Conservation (phyloP, 345 rosid genomes). For the Acer campestre region DNA sequence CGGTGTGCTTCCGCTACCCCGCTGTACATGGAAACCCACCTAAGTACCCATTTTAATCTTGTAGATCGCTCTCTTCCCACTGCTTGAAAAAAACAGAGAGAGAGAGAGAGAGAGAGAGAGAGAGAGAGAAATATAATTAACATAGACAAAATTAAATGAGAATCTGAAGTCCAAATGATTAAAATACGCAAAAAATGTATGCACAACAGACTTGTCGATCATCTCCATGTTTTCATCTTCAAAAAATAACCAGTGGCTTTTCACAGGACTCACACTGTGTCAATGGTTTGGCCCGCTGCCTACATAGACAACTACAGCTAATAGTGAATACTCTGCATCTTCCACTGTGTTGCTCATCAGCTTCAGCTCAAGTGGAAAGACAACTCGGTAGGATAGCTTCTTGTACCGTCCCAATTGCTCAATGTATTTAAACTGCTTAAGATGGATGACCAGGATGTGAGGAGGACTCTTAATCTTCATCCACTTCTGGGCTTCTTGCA, state of each 20-base stretch:
- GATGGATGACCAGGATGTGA: constrained; percentile 85
- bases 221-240: constrained; percentile 98
- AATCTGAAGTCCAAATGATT: constrained; percentile 38
- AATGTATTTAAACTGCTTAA: constrained; percentile 92
- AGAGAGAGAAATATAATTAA: constrained; percentile 30
- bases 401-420: constrained; percentile 96
- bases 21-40: constrained; percentile 65
- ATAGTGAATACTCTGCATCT: constrained; percentile 89
- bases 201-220: constrained; percentile 98
- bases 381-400: constrained; percentile 93
- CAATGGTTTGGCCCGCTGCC: constrained; percentile 99
- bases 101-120: too few species aligned
- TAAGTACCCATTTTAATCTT: constrained; percentile 38
- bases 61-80: constrained; percentile 36
- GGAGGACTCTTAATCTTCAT: constrained; percentile 99
- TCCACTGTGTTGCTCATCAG: constrained; percentile 91
- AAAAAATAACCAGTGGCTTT: constrained; percentile 97
- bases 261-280: constrained; percentile 94
- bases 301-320: constrained; percentile 92
- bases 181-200: constrained; percentile 85
- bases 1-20: constrained; percentile 50
- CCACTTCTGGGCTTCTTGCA: constrained; percentile 99
- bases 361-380: constrained; percentile 92
- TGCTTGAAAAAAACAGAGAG: constrained; percentile 26
- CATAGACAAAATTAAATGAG: constrained; percentile 18